These are phyloP conservation scores for Plasmodium inui DNA, from an alignment of 169 alveolate genomes.

Conservation along the genomic window DNA sequence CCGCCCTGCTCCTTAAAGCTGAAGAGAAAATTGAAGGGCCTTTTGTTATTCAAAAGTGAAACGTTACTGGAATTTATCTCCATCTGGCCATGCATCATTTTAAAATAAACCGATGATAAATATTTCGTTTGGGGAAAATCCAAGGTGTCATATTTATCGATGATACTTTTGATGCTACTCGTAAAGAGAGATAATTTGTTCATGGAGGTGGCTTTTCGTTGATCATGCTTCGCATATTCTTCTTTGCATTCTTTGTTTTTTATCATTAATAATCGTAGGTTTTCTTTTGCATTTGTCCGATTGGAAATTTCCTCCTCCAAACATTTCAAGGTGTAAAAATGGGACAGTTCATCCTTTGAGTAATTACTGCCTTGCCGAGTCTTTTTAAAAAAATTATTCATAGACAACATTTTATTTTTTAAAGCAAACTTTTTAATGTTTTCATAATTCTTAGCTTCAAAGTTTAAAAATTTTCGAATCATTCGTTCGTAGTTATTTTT, in stretches of 20 bases:
- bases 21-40: constrained; percentile 43
- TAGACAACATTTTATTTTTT: constrained; percentile 33
- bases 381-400: constrained; percentile 12
- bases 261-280: constrained; percentile 39
- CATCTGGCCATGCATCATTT: constrained; percentile 42
- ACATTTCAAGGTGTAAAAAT: constrained; percentile 56
- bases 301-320: constrained; percentile 55
- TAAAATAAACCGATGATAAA: constrained; percentile 39
- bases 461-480: constrained; percentile 43
- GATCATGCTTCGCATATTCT: constrained; percentile 33
- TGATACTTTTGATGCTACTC: constrained; percentile 18
- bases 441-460: constrained; percentile 60
- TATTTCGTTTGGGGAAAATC: constrained; percentile 26
- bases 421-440: constrained; percentile 23
- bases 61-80: constrained; percentile 21
- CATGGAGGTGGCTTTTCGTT: constrained; percentile 33
- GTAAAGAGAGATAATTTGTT: constrained; percentile 59
- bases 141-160: constrained; percentile 30
- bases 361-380: background rate
- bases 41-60: constrained; percentile 54
- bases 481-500: constrained; percentile 51
- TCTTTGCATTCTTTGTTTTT: constrained; percentile 35
- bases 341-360: constrained; percentile 40
- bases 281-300: constrained; percentile 54
- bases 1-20: constrained; percentile 27